phyloP scores from a whole-genome alignment of 192 early-diverging fungal genomes.

The Allomyces macrogynus region DNA sequence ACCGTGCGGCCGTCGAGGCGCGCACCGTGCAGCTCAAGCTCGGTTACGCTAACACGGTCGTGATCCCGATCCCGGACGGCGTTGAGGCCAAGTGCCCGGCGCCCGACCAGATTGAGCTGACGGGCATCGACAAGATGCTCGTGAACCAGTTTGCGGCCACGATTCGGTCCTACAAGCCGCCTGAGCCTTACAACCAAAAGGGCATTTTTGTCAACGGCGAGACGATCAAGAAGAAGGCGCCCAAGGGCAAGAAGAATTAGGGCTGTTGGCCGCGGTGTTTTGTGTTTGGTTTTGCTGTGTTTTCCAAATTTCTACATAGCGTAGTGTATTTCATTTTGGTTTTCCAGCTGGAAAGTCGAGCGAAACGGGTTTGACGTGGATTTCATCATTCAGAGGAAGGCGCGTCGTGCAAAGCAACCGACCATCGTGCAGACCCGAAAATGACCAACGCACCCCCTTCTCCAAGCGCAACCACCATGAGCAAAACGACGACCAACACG shows the following conservation, averaged over 20 bases:
- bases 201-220: conserved; percentile 96
- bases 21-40: conserved; percentile 52
- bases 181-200: conserved; percentile 99
- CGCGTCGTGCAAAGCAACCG: too few relatives aligned
- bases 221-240: conserved; percentile 85
- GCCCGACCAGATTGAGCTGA: conserved; percentile 67
- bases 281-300: too few relatives aligned
- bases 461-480: too few relatives aligned
- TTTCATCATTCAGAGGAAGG: too few relatives aligned
- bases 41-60: conserved; percentile 69
- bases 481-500: too few relatives aligned
- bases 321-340: too few relatives aligned
- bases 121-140: conserved; percentile 51
- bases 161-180: conserved; percentile 71
- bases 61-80: conserved; percentile 56
- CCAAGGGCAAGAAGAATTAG: conserved; percentile 60
- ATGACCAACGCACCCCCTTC: too few relatives aligned
- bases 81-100: conserved; percentile 51
- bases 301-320: too few relatives aligned
- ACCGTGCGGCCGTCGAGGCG: conserved; percentile 65
- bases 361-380: too few relatives aligned
- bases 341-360: too few relatives aligned
- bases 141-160: conserved; percentile 83
- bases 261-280: too few relatives aligned
- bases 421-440: too few relatives aligned